Evolutionary conservation across 1,284 basidiomycete species (phyloP).

Genomic region (Erythrobasidium hasegawianum): DNA sequence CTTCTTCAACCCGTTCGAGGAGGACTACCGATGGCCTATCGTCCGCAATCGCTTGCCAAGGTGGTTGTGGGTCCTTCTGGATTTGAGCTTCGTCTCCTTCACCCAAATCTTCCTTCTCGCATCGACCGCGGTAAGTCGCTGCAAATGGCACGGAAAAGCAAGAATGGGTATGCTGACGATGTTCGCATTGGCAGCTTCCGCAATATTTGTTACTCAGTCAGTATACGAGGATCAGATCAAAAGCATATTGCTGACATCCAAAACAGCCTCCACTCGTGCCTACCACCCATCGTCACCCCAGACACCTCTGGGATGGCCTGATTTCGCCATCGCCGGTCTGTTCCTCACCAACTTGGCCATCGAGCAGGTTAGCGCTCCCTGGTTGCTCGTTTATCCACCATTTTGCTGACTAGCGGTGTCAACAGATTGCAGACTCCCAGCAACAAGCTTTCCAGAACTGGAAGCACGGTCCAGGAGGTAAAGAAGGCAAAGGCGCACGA

Average conservation of each 20-base stretch:
- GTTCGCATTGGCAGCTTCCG: constrained; percentile 36
- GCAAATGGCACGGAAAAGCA: background rate
- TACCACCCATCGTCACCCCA: constrained; percentile 28
- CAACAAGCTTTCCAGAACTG: constrained; percentile 76
- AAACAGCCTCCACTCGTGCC: constrained; percentile 45
- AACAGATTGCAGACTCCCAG: constrained; percentile 72
- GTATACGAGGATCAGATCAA: too few relatives aligned
- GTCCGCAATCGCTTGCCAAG: constrained; percentile 64
- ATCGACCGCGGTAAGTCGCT: constrained; percentile 44
- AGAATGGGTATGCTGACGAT: too few relatives aligned
- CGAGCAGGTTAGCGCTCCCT: constrained; percentile 57
- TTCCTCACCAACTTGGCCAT: constrained; percentile 60
- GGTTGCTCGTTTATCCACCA: background rate
- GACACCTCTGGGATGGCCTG: constrained; percentile 57
- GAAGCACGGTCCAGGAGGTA: constrained; percentile 57
- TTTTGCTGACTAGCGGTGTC: background rate
- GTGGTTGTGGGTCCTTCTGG: constrained; percentile 62
- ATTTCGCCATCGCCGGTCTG: constrained; percentile 62
- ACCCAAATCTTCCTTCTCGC: constrained; percentile 78
- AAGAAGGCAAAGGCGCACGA: constrained; percentile 33
- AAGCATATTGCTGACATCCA: constrained; percentile 1
- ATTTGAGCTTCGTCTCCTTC: constrained; percentile 73
- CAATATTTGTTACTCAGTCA: constrained; percentile 55
- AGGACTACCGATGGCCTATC: constrained; percentile 88
- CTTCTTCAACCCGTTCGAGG: constrained; percentile 60